phyloP scores from a whole-genome alignment of 129 eudicot species.

The Chrysanthemum seticuspe region DNA sequence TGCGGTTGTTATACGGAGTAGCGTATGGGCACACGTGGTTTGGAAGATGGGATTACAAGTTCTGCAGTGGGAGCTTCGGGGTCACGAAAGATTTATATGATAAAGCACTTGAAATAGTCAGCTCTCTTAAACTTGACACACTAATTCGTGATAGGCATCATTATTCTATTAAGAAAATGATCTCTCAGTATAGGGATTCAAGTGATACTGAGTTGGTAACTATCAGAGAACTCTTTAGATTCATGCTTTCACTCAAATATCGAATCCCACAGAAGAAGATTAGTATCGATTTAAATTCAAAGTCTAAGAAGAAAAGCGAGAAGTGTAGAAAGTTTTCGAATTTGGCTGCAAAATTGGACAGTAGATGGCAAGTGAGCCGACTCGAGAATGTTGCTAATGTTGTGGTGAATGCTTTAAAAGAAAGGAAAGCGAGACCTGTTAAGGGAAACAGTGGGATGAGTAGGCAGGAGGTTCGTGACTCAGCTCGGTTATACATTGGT shows the following conservation, averaged over 20 bases:
- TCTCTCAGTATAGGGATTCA: slow-evolving; percentile 44
- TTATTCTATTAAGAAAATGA: slow-evolving; percentile 37
- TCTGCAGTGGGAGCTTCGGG: slow-evolving; percentile 68
- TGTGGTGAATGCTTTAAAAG: slow-evolving; percentile 63
- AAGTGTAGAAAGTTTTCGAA: slow-evolving; percentile 63
- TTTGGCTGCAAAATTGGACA: slow-evolving; percentile 69
- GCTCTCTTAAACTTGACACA: slow-evolving; percentile 47
- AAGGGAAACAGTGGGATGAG: slow-evolving; percentile 51
- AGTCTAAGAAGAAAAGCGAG: slow-evolving; percentile 37
- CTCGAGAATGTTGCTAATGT: slow-evolving; percentile 76
- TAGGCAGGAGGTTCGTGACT: slow-evolving; percentile 82
- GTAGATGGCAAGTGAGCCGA: slow-evolving; percentile 80
- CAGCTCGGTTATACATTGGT: slow-evolving; percentile 71
- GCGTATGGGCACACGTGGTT: slow-evolving; percentile 76
- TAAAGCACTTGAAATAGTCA: slow-evolving; percentile 46
- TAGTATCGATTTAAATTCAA: slow-evolving; percentile 7
- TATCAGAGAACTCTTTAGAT: slow-evolving; percentile 61
- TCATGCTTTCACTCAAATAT: slow-evolving; percentile 63
- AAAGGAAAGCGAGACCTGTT: slow-evolving; percentile 25
- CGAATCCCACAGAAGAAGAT: slow-evolving; percentile 20
- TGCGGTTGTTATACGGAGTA: slow-evolving; percentile 71
- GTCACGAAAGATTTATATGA: slow-evolving; percentile 50
- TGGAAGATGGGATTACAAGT: slow-evolving; percentile 73
- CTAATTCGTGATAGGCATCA: slow-evolving; percentile 27
- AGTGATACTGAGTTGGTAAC: slow-evolving; percentile 55